phyloP scores from a whole-genome alignment of 2,329 filamentous ascomycete genomes.

The Rhynchosporium graminicola region DNA sequence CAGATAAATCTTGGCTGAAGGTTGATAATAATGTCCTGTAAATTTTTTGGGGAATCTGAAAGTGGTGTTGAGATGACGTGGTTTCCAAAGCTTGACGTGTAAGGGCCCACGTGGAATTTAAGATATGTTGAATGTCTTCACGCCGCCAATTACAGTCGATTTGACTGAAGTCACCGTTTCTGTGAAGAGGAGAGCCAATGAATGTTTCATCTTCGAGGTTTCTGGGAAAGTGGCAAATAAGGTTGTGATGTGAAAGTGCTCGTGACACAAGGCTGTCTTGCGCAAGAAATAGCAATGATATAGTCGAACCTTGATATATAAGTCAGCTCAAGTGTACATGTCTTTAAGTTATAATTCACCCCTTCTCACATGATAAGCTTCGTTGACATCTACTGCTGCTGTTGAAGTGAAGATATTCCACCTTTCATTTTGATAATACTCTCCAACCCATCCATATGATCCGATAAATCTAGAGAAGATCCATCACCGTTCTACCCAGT shows the following conservation, averaged over 20 bases:
- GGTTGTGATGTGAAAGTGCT: not conserved
- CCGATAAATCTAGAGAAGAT: not conserved
- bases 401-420: constrained; percentile 3
- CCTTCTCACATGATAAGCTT: constrained; percentile 7
- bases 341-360: not conserved
- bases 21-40: not conserved
- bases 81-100: not conserved
- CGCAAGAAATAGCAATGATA: constrained; percentile 5
- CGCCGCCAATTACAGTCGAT: not conserved
- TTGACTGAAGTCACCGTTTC: not conserved
- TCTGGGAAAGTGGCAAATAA: not conserved
- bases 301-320: constrained; percentile 6
- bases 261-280: not conserved
- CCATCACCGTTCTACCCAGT: constrained; percentile 4
- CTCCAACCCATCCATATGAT: constrained; percentile 13
- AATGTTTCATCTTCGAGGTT: not conserved
- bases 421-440: constrained; percentile 3
- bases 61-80: not conserved
- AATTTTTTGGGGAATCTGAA: not conserved
- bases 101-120: not conserved
- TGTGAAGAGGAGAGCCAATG: not conserved
- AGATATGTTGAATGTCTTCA: not conserved
- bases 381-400: constrained; percentile 5
- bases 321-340: not conserved
- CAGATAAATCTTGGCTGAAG: not conserved